phyloP scores from a whole-genome alignment of 352 stramenopile genomes.

The Phytophthora hybrid region DNA sequence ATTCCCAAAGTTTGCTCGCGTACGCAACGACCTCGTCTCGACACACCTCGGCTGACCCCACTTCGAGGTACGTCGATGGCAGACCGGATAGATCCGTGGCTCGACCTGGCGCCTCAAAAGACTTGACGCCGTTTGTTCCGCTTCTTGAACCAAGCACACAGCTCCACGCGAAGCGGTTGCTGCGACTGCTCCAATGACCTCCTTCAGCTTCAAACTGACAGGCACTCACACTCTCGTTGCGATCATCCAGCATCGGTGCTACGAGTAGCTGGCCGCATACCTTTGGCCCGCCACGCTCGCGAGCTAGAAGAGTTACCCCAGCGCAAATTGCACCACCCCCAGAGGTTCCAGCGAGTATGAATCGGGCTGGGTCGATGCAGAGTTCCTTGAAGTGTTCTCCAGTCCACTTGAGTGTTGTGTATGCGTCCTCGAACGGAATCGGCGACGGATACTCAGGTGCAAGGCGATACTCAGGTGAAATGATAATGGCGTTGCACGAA shows the following conservation, averaged over 20 bases:
- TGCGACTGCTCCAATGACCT: conserved; percentile 23
- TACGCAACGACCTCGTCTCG: conserved; percentile 38
- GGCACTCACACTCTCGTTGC: conserved; percentile 29
- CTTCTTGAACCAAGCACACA: conserved; percentile 22
- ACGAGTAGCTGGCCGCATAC: conserved; percentile 33
- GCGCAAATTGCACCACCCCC: conserved; percentile 34
- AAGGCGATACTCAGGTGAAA: conserved; percentile 41
- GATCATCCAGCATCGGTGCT: conserved; percentile 33
- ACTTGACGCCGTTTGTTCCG: conserved; percentile 26
- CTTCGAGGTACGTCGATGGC: conserved; percentile 33
- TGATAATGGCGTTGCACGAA: conserved; percentile 28
- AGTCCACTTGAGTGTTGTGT: conserved; percentile 23
- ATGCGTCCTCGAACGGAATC: conserved; percentile 34
- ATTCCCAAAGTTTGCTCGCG: conserved; percentile 33
- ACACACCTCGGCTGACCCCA: conserved; percentile 35
- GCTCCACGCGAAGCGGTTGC: conserved; percentile 29
- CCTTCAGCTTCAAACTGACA: conserved; percentile 35
- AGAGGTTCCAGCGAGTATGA: conserved; percentile 37
- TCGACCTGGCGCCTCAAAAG: conserved; percentile 29
- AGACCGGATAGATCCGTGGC: conserved; percentile 26
- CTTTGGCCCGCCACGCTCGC: conserved; percentile 26
- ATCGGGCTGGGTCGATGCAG: conserved; percentile 24
- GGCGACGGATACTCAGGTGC: conserved; percentile 31
- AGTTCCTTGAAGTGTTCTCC: conserved; percentile 19
- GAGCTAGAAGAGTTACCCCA: conserved; percentile 27